Conservation (phyloP, 2,329 filamentous ascomycete species). For the Hirsutella minnesotensis region DNA sequence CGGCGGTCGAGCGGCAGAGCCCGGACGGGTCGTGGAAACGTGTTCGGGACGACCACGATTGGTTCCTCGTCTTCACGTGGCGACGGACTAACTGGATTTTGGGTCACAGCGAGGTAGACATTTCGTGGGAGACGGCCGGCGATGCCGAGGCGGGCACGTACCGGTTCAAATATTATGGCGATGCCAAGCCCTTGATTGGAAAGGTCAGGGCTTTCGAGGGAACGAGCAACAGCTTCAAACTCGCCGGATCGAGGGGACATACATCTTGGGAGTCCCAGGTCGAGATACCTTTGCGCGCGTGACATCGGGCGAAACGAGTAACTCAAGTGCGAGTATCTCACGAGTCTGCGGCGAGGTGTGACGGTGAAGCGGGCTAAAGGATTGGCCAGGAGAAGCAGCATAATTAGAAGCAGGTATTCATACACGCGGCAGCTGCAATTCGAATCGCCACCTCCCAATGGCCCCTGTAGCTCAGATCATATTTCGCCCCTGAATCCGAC, state of each 20-base stretch:
- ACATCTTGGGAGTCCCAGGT: no score
- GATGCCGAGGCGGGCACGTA: slow-evolving; percentile 55
- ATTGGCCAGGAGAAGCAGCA: no score
- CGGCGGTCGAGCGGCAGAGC: slow-evolving; percentile 55
- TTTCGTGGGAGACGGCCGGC: slow-evolving; percentile 58
- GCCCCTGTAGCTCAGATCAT: no score
- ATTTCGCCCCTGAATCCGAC: no score
- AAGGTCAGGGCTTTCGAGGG: slow-evolving; percentile 23
- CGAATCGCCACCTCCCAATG: no score
- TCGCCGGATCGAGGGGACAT: slow-evolving; percentile 1
- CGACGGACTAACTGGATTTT: slow-evolving; percentile 55
- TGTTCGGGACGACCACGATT: slow-evolving; percentile 66
- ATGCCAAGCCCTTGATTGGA: slow-evolving; percentile 48
- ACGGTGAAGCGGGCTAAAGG: no score
- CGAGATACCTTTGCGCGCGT: no score
- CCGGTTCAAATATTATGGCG: slow-evolving; percentile 72
- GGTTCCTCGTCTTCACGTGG: slow-evolving; percentile 76
- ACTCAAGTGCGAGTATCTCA: no score
- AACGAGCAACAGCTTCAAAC: slow-evolving; percentile 10
- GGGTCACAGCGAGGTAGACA: slow-evolving; percentile 65
- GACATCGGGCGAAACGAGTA: no score
- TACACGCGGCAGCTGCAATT: no score
- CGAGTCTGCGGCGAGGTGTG: no score
- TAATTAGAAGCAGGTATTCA: no score
- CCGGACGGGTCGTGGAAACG: slow-evolving; percentile 43